A percentile compares a stretch with the other conserved stretches of the same genome.
phyloP scores from a whole-genome alignment of 306 rosid species.

The Oemleria cerasiformis region DNA sequence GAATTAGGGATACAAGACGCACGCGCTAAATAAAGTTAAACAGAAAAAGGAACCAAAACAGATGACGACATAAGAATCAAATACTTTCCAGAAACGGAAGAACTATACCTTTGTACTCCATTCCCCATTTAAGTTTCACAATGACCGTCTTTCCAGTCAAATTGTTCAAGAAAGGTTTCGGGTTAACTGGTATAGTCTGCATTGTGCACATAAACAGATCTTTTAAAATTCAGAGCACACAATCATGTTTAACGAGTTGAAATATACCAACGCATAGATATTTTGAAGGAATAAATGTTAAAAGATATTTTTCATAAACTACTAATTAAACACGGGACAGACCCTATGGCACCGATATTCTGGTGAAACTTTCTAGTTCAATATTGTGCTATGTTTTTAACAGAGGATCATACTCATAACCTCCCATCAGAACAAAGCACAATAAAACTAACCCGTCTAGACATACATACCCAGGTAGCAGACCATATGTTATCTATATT shows the following conservation, averaged over 20 bases:
- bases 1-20: background rate
- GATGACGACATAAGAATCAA: background rate
- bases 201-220: background rate
- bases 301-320: background rate
- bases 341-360: background rate
- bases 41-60: background rate
- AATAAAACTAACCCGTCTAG: background rate
- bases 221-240: conserved; percentile 2
- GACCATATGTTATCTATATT: background rate
- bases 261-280: background rate
- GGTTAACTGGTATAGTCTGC: conserved; percentile 61
- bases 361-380: background rate
- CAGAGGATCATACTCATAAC: background rate
- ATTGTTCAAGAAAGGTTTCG: conserved; percentile 60
- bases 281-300: background rate
- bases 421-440: background rate
- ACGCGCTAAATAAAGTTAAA: background rate
- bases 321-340: background rate
- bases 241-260: background rate
- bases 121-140: conserved; percentile 60
- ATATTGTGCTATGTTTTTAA: background rate
- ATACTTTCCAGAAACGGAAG: background rate
- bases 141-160: conserved; percentile 55
- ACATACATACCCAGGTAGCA: background rate
- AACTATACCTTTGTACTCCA: conserved; percentile 55